These are phyloP conservation scores for Coffea eugenioides DNA, from an alignment of 257 asterid species.

Conservation along the genomic window DNA sequence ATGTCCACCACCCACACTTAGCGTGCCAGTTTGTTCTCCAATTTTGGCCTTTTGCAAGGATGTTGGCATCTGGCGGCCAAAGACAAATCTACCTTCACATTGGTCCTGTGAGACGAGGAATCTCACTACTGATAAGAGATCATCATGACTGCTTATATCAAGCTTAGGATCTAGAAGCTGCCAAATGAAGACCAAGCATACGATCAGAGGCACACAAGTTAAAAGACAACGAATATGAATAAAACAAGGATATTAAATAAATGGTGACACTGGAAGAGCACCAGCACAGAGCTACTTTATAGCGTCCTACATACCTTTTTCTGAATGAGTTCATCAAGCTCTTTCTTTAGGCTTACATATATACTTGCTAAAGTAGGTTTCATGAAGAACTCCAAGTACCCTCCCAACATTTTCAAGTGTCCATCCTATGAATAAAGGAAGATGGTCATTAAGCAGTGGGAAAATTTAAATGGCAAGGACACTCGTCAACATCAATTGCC, in stretches of 20 bases:
- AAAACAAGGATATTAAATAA: background rate
- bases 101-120: conserved; percentile 68
- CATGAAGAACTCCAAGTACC: conserved; percentile 90
- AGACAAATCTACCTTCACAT: conserved; percentile 67
- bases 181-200: conserved; percentile 23
- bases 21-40: conserved; percentile 36
- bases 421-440: conserved; percentile 51
- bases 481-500: background rate
- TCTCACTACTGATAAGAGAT: conserved; percentile 72
- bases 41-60: conserved; percentile 29
- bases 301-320: conserved; percentile 59
- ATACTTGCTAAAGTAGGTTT: conserved; percentile 60
- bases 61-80: conserved; percentile 49
- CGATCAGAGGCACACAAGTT: background rate
- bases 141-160: conserved; percentile 62
- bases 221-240: background rate
- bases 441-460: background rate
- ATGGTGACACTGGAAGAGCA: background rate
- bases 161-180: conserved; percentile 80
- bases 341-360: conserved; percentile 63
- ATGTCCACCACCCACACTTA: conserved; percentile 88
- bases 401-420: conserved; percentile 84
- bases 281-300: background rate
- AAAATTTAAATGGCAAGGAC: conserved; percentile 16
- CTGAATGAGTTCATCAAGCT: conserved; percentile 74